Base-by-base conservation (phyloP, 78 protist species). In the Reticulomyxa filosa region DNA sequence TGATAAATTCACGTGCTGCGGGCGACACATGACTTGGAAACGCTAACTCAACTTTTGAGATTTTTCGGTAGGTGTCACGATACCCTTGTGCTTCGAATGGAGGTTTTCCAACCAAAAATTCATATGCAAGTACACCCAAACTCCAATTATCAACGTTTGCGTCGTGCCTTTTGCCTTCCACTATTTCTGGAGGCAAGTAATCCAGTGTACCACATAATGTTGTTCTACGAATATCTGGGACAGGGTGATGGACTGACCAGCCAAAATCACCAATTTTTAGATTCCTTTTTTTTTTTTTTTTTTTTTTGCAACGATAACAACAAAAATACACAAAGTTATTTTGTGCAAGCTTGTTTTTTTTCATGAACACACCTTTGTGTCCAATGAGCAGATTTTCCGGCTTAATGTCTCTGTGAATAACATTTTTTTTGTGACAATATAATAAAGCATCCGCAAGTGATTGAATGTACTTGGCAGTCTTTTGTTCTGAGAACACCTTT, bases 221-320 rank as follows among this genome's bases (percentile, higher is more conserved):
- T 17, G 29, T 27, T n/a, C n/a, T n/a, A n/a, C n/a, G n/a, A n/a
- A n/a, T n/a, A n/a, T n/a, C n/a, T n/a, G n/a, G n/a, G n/a, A n/a
- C n/a, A n/a, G n/a, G n/a, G n/a, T n/a, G n/a, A 64, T 80, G 87
- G n/a, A 83, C 92, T 4, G 87, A 70, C 94, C 94, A 90, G 32
- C 98, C 98, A 38, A 93, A 93, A 63, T 93, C 98, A 0, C 93
- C 97, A 29, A 93, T 73, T 75, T 91, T 91, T 25, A 93, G 59
- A n/a, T n/a, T n/a, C n/a, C n/a, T n/a, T n/a, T n/a, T n/a, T n/a
- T n/a, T n/a, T n/a, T n/a, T n/a, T n/a, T n/a, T n/a, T n/a, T n/a
- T n/a, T n/a, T n/a, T n/a, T n/a, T n/a, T n/a, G n/a, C n/a, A n/a
- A n/a, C n/a, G n/a, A n/a, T n/a, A n/a, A n/a, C n/a, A n/a, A n/a